Base-by-base conservation (phyloP, 2,329 filamentous ascomycete species). In the Aphanoascus verrucosus region DNA sequence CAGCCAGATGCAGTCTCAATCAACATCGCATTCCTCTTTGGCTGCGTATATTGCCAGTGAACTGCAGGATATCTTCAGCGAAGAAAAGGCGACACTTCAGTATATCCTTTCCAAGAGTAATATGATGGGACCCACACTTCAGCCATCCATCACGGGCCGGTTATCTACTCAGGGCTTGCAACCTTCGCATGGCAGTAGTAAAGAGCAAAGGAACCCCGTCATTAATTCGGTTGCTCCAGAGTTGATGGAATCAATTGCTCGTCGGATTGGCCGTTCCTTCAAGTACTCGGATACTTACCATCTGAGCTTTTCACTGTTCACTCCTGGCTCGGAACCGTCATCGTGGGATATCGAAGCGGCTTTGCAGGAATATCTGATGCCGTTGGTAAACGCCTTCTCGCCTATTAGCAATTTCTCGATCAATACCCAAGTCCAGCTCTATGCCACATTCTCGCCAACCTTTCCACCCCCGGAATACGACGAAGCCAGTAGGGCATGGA, bases 211-310 rank as follows among this genome's bases (percentile, higher is more conserved):
- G 56, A 55, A 58, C 51, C 62, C 66, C 7, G 65, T 69, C 20
- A 65, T 69, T 43, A 68, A 67, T 54, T 64, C 65, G 1, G 61
- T 65, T n/a, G 67, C 73, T 8, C 68, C 74, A 14, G 65, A 77
- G 35, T 67, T 77, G 9, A 67, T 74, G 81, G 61, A 79, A 71
- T 62, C 85, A 76, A 77, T 84, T 31, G 75, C 76, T 56, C 75
- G 75, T 53, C 85, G 89, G 57, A 86, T 86, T 35, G 93, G 86
- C 1, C 79, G 89, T 49, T 88, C 89, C 0, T 79, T 97, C 64
- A 94, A 91, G 66, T 94, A 96, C 66, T 85, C 93, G 3, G 83
- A 90, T 12, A 94, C 88, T 0, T 98, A 97, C 66, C 93, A 98
- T 65, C 75, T 98, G 28, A 95, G 90, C 0, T 95, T 98, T 65